Evolutionary conservation across 2,329 filamentous ascomycete species (phyloP).

Genomic region (Akanthomyces uredinophilus): DNA sequence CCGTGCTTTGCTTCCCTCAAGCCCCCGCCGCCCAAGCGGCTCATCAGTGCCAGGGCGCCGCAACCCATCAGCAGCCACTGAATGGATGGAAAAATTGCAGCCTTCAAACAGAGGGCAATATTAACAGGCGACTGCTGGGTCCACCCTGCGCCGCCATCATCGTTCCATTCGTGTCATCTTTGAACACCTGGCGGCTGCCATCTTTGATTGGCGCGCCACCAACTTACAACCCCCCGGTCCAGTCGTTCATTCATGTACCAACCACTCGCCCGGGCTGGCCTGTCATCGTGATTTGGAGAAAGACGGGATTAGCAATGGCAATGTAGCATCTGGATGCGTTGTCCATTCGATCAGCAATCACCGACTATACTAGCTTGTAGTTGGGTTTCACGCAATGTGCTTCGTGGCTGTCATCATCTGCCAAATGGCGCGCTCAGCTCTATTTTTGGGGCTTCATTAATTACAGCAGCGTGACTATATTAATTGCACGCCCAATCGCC

Average conservation of each 20-base stretch:
- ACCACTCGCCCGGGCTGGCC: background rate
- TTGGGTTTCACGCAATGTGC: background rate
- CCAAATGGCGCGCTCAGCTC: background rate
- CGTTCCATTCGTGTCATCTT: background rate
- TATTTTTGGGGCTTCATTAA: background rate
- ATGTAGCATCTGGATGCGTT: background rate
- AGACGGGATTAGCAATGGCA: background rate
- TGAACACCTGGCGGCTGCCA: slow-evolving; percentile 1
- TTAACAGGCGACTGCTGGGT: background rate
- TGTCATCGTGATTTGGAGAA: background rate
- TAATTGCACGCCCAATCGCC: slow-evolving; percentile 1
- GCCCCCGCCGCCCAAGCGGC: background rate
- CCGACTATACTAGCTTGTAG: background rate
- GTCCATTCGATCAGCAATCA: background rate
- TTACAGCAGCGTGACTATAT: slow-evolving; percentile 2
- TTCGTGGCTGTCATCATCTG: background rate
- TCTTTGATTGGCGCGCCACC: slow-evolving; percentile 7
- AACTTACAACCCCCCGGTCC: too few species aligned
- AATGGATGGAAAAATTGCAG: background rate
- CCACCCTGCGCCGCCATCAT: background rate
- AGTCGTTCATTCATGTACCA: too few species aligned
- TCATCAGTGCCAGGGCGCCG: background rate
- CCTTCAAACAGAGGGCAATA: too few species aligned
- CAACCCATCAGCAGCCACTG: background rate
- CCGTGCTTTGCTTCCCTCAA: background rate